Evolutionary conservation across 2,329 filamentous ascomycete genomes (phyloP).

Genomic region (Arthrobotrys musiformis): DNA sequence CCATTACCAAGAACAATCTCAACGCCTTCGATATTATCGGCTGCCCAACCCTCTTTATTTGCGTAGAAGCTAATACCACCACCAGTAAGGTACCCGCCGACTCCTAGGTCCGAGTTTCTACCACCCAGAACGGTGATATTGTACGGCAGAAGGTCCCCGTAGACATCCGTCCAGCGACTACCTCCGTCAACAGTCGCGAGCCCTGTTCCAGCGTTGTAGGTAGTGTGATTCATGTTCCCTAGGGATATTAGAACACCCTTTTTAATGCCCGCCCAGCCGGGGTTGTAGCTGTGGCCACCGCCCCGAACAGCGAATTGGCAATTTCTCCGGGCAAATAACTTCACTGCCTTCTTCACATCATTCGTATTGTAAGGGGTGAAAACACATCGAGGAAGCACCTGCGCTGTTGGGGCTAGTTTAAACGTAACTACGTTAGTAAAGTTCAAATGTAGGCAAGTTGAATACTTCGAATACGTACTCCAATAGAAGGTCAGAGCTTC

Average conservation of each 20-base stretch:
- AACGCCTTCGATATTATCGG: slow-evolving; percentile 67
- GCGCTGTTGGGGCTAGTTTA: not conserved
- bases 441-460: not conserved
- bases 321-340: not conserved
- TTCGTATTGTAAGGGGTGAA: not conserved
- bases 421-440: not conserved
- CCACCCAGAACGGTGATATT: slow-evolving; percentile 65
- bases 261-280: slow-evolving; percentile 68
- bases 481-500: slow-evolving; percentile 10
- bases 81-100: slow-evolving; percentile 65
- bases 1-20: slow-evolving; percentile 69
- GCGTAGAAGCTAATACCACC: slow-evolving; percentile 67
- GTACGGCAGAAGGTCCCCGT: slow-evolving; percentile 62
- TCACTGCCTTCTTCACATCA: not conserved
- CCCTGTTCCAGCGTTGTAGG: slow-evolving; percentile 61
- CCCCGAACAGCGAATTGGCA: slow-evolving; percentile 68
- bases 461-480: not conserved
- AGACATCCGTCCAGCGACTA: slow-evolving; percentile 65
- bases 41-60: slow-evolving; percentile 65
- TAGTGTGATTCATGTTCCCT: slow-evolving; percentile 62
- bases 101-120: slow-evolving; percentile 64
- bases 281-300: slow-evolving; percentile 67
- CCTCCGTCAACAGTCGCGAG: slow-evolving; percentile 65
- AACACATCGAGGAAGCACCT: not conserved
- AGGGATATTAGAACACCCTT: slow-evolving; percentile 67